Conservation (phyloP, 176 grass and related monocot species). For the Hsuehochloa calcarea region DNA sequence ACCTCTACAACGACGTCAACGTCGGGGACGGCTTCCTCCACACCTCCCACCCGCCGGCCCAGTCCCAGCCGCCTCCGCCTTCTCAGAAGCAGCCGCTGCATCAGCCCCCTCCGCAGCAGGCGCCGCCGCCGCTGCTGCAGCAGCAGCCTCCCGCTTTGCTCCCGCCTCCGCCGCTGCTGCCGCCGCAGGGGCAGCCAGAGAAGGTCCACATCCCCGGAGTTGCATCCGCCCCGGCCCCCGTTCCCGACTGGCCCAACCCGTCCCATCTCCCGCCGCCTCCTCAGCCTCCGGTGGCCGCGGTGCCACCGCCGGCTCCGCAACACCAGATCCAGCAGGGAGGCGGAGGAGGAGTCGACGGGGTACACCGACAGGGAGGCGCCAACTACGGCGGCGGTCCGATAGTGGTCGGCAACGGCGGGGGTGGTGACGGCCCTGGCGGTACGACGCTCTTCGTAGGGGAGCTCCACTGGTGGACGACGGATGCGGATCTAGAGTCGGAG, state of each 20-base stretch:
- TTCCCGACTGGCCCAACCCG: constrained; percentile 33
- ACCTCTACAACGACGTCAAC: constrained; percentile 79
- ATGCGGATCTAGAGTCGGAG: constrained; percentile 64
- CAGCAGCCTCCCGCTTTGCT: constrained; percentile 2
- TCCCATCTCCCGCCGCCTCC: constrained; percentile 33
- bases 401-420: constrained; percentile 42
- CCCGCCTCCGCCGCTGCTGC: constrained; percentile 21
- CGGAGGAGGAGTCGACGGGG: constrained; percentile 15
- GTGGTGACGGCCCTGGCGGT: constrained; percentile 41
- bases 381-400: constrained; percentile 37
- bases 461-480: constrained; percentile 89
- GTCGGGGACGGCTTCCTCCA: constrained; percentile 67
- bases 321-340: constrained; percentile 27
- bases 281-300: background rate
- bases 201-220: constrained; percentile 52
- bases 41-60: constrained; percentile 12
- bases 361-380: constrained; percentile 53
- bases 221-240: constrained; percentile 25
- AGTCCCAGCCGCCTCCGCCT: background rate
- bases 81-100: background rate
- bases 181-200: constrained; percentile 27
- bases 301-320: constrained; percentile 16
- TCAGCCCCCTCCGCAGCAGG: constrained; percentile 17
- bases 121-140: background rate
- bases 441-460: constrained; percentile 77